phyloP scores from a whole-genome alignment of 1,139 yeast species.

The Debaryomycetaceae sp. region DNA sequence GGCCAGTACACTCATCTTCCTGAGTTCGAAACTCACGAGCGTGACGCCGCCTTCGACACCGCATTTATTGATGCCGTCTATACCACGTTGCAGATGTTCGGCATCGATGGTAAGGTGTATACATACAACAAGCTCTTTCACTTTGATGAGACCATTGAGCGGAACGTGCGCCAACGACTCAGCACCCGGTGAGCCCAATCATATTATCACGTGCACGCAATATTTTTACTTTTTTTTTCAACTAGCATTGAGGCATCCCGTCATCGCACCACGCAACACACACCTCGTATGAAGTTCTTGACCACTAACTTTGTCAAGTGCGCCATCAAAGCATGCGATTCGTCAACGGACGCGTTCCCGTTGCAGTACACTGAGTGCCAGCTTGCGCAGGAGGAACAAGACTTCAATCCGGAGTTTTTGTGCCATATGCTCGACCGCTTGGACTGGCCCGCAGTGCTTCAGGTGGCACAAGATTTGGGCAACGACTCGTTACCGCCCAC shows the following conservation, averaged over 20 bases:
- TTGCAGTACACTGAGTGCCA: slow-evolving; percentile 68
- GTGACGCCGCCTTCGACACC: slow-evolving; percentile 10
- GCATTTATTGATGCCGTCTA: slow-evolving; percentile 14
- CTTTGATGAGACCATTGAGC: slow-evolving; percentile 6
- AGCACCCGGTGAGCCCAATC: too few species aligned
- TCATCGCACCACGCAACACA: too few species aligned
- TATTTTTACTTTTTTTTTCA: too few species aligned
- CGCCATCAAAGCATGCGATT: slow-evolving; percentile 78
- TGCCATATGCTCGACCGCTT: slow-evolving; percentile 73
- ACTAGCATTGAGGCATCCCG: too few species aligned
- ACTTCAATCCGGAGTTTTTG: slow-evolving; percentile 78
- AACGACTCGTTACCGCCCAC: slow-evolving; percentile 58
- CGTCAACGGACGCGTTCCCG: slow-evolving; percentile 77
- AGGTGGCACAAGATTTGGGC: slow-evolving; percentile 75
- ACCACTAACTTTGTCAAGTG: slow-evolving; percentile 96
- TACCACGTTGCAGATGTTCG: slow-evolving; percentile 16
- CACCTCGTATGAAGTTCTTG: slow-evolving; percentile 85
- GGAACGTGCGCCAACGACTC: too few species aligned
- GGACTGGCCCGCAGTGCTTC: slow-evolving; percentile 80
- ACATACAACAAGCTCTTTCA: slow-evolving; percentile 16
- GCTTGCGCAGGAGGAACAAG: slow-evolving; percentile 73
- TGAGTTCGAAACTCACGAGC: slow-evolving; percentile 5
- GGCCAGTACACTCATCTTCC: slow-evolving; percentile 2
- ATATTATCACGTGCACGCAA: too few species aligned
- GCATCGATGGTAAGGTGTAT: slow-evolving; percentile 24